These are phyloP conservation scores for Moesziomyces sp. DNA, from an alignment of 1,284 basidiomycete species.

Conservation along the genomic window DNA sequence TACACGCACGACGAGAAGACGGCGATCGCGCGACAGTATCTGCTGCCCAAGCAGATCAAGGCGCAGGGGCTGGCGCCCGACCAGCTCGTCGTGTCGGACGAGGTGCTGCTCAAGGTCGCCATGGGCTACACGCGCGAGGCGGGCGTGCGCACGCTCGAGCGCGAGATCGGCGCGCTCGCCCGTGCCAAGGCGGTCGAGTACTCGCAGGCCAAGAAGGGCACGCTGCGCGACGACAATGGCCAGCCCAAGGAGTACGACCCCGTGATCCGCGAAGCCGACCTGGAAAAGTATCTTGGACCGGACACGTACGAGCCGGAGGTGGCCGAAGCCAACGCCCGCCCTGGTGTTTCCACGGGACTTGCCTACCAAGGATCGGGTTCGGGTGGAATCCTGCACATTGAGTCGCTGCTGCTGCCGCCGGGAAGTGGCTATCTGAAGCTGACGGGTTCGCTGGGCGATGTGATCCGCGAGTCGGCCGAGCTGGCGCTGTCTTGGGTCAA, in stretches of 20 bases:
- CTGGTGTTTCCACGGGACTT: constrained; percentile 81
- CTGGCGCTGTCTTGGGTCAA: constrained; percentile 78
- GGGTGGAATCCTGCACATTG: constrained; percentile 84
- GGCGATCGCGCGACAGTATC: constrained; percentile 71
- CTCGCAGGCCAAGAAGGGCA: constrained; percentile 76
- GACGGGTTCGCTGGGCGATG: constrained; percentile 77
- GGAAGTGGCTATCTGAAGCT: constrained; percentile 78
- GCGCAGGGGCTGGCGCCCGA: constrained; percentile 75
- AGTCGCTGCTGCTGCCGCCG: constrained; percentile 77
- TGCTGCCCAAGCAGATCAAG: constrained; percentile 83
- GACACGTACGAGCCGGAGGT: constrained; percentile 84
- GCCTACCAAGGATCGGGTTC: constrained; percentile 89
- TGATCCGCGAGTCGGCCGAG: constrained; percentile 89
- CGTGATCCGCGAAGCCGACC: constrained; percentile 76
- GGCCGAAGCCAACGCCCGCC: constrained; percentile 77
- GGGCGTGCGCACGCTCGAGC: constrained; percentile 88
- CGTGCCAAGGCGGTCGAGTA: constrained; percentile 77
- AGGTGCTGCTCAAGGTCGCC: constrained; percentile 77
- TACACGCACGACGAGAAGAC: constrained; percentile 70
- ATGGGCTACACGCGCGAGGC: constrained; percentile 86
- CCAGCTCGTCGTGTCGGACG: constrained; percentile 75
- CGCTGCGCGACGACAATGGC: constrained; percentile 51
- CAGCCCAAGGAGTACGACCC: constrained; percentile 72
- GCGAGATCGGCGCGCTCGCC: constrained; percentile 85
- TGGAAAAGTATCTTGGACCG: constrained; percentile 86